These are phyloP conservation scores for Saccharomyces hybrid DNA, from an alignment of 1,139 yeast species.

Conservation along the genomic window DNA sequence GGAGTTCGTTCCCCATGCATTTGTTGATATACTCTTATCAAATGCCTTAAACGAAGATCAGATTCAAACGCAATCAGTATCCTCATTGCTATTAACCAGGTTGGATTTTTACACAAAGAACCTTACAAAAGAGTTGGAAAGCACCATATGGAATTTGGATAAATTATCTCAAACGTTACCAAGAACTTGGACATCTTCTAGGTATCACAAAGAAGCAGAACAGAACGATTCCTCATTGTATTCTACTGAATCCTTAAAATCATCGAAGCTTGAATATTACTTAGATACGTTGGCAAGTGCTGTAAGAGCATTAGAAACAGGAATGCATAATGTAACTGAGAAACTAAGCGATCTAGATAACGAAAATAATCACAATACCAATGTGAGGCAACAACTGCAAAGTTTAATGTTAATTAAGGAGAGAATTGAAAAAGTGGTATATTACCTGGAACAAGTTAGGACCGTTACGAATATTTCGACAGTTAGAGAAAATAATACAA, in stretches of 20 bases:
- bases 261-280: constrained; percentile 56
- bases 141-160: constrained; percentile 40
- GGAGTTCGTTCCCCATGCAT: constrained; percentile 43
- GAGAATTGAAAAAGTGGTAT: constrained; percentile 40
- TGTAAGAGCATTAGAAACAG: constrained; percentile 46
- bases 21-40: constrained; percentile 39
- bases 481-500: constrained; percentile 5
- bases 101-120: constrained; percentile 56
- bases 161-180: constrained; percentile 27
- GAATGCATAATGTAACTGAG: constrained; percentile 35
- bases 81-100: constrained; percentile 43
- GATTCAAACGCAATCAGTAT: constrained; percentile 33
- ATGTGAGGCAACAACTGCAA: constrained; percentile 37
- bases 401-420: constrained; percentile 39
- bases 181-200: constrained; percentile 16
- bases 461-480: constrained; percentile 31
- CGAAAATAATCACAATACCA: constrained; percentile 15
- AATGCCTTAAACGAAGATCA: constrained; percentile 22
- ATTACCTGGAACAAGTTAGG: constrained; percentile 39
- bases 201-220: constrained; percentile 7
- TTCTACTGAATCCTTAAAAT: constrained; percentile 19
- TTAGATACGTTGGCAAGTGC: constrained; percentile 52
- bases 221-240: constrained; percentile 14
- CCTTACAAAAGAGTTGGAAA: constrained; percentile 43
- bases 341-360: constrained; percentile 22